Evolutionary conservation across 2,329 filamentous ascomycete species (phyloP).

Genomic region (Colletotrichum orchidophilum): DNA sequence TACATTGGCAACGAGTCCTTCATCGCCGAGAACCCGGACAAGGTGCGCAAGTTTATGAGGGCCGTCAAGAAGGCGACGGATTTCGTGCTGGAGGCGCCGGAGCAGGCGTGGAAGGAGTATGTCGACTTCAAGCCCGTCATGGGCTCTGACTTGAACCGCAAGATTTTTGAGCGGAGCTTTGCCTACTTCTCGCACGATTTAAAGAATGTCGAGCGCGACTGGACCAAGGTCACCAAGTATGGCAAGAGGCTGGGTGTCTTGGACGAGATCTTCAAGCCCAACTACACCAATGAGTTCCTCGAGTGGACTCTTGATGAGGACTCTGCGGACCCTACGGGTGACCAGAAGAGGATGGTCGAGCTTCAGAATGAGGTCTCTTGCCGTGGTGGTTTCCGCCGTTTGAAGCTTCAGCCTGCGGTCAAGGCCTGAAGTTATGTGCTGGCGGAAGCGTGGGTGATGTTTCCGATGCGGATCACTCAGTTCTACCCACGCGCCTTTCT

Average conservation of each 20-base stretch:
- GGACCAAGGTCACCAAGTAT: slow-evolving; percentile 81
- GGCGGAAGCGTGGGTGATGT: too few relatives aligned
- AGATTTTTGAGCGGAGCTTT: slow-evolving; percentile 83
- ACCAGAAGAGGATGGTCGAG: slow-evolving; percentile 78
- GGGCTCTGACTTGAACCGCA: slow-evolving; percentile 74
- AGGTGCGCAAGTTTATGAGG: slow-evolving; percentile 73
- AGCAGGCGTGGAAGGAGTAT: slow-evolving; percentile 73
- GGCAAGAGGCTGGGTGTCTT: slow-evolving; percentile 78
- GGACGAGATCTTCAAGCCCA: slow-evolving; percentile 69
- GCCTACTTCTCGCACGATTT: slow-evolving; percentile 80
- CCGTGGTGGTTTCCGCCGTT: slow-evolving; percentile 70
- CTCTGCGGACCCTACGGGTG: slow-evolving; percentile 72
- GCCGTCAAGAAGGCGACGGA: slow-evolving; percentile 81
- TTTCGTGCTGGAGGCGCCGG: slow-evolving; percentile 72
- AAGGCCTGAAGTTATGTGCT: not conserved
- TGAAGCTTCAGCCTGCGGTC: slow-evolving; percentile 40
- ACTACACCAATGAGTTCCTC: slow-evolving; percentile 80
- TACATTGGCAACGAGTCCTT: slow-evolving; percentile 83
- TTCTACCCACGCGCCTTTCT: not conserved
- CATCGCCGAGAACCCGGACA: slow-evolving; percentile 71
- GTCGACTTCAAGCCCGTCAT: slow-evolving; percentile 78
- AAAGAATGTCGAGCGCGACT: slow-evolving; percentile 79
- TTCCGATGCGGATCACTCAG: not conserved
- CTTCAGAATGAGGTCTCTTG: slow-evolving; percentile 74
- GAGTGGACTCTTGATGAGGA: slow-evolving; percentile 72